Evolutionary conservation across 129 eudicot species (phyloP).

Genomic region (Scalesia atractyloides): DNA sequence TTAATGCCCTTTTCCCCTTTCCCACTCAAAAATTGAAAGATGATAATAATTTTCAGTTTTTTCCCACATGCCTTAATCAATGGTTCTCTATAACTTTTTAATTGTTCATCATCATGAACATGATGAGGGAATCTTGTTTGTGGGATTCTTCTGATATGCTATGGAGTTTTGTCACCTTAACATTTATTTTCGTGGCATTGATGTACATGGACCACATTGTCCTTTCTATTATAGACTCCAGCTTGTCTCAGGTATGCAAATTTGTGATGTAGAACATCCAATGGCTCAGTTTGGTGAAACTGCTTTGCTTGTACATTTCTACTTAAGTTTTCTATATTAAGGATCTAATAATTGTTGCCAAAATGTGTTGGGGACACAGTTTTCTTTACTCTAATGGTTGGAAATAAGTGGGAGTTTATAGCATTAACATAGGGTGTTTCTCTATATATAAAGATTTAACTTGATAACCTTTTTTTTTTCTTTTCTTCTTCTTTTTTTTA

Average conservation of each 20-base stretch:
- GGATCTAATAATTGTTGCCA: conserved; percentile 20
- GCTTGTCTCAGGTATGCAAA: conserved; percentile 29
- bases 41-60: not conserved
- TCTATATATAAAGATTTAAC: not conserved
- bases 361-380: not conserved
- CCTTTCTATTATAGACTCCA: conserved; percentile 25
- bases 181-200: conserved; percentile 22
- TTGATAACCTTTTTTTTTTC: no score
- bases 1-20: conserved; percentile 27
- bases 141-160: not conserved
- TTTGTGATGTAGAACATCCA: conserved; percentile 20
- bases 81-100: conserved; percentile 7
- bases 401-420: not conserved
- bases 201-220: conserved; percentile 41
- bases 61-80: conserved; percentile 29
- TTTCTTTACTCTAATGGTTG: conserved; percentile 1
- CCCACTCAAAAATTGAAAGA: not conserved
- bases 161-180: not conserved
- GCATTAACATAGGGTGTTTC: not conserved
- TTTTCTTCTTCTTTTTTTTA: no score
- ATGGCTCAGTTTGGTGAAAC: conserved; percentile 28
- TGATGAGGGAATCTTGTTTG: conserved; percentile 26
- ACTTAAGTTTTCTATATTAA: conserved; percentile 13
- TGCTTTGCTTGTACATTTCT: conserved; percentile 17
- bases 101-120: conserved; percentile 11